Evolutionary conservation across 345 rosid genomes (phyloP).

Genomic region (Sisymbrium irio): DNA sequence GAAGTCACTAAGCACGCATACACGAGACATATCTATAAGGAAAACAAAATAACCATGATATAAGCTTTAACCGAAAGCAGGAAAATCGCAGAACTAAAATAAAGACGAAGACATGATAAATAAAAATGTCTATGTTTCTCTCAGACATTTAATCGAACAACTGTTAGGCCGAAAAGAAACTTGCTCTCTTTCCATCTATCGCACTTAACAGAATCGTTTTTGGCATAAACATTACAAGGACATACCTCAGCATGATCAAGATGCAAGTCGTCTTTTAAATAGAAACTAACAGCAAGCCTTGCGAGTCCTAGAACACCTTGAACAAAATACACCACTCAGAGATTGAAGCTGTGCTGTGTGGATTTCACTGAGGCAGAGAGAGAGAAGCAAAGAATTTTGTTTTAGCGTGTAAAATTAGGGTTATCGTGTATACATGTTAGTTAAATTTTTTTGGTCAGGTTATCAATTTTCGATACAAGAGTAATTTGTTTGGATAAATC

Average conservation of each 20-base stretch:
- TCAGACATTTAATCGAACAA: slow-evolving; percentile 10
- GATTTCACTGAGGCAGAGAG: no score
- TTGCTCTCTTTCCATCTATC: slow-evolving; percentile 2
- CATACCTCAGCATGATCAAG: slow-evolving; percentile 98
- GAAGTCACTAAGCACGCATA: no score
- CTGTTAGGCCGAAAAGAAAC: neutral
- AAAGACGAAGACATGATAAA: neutral
- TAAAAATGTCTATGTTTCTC: neutral
- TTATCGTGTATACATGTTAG: no score
- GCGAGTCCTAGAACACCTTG: slow-evolving; percentile 97
- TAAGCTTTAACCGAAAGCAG: no score
- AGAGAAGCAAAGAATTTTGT: no score
- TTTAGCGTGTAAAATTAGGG: no score
- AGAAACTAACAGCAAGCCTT: slow-evolving; percentile 90
- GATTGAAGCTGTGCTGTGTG: no score
- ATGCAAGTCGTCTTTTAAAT: slow-evolving; percentile 90
- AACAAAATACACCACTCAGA: slow-evolving; percentile 98
- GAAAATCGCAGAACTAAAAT: neutral
- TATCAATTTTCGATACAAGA: no score
- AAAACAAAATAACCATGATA: no score
- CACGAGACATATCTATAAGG: no score
- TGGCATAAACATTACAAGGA: slow-evolving; percentile 6
- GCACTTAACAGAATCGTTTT: neutral
- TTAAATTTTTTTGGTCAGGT: no score
- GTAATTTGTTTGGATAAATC: no score